Conservation (phyloP, 169 alveolate genomes). For the Plasmodium inui region DNA sequence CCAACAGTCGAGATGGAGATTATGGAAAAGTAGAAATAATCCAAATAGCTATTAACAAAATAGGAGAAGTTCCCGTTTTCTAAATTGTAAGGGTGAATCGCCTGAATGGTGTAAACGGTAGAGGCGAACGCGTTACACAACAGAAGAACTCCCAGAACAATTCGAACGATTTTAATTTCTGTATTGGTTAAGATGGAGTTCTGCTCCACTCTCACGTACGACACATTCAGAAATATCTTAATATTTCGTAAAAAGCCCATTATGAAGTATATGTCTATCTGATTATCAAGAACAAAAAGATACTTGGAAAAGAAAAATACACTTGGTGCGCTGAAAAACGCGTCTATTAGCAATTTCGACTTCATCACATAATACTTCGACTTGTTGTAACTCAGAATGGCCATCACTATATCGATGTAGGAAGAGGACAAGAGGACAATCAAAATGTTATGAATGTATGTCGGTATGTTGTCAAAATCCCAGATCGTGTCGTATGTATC, state of each 20-base stretch:
- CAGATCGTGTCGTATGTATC: slow-evolving; percentile 54
- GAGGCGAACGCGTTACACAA: slow-evolving; percentile 74
- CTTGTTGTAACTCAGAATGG: slow-evolving; percentile 56
- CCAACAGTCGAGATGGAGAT: slow-evolving; percentile 87
- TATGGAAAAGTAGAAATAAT: slow-evolving; percentile 82
- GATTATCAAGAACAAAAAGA: slow-evolving; percentile 48
- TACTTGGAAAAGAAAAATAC: slow-evolving; percentile 46
- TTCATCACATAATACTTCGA: slow-evolving; percentile 52
- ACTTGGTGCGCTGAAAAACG: slow-evolving; percentile 72
- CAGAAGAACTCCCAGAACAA: slow-evolving; percentile 59
- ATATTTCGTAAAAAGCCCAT: slow-evolving; percentile 60
- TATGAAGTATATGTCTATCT: slow-evolving; percentile 51
- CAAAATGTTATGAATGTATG: slow-evolving; percentile 56
- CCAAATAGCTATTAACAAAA: slow-evolving; percentile 58
- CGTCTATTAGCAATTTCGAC: slow-evolving; percentile 58
- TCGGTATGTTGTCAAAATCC: slow-evolving; percentile 55
- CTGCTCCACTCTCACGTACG: slow-evolving; percentile 59
- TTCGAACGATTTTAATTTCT: slow-evolving; percentile 66
- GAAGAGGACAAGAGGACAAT: slow-evolving; percentile 61
- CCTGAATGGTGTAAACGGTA: slow-evolving; percentile 63
- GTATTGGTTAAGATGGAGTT: slow-evolving; percentile 49
- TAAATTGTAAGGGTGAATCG: slow-evolving; percentile 62
- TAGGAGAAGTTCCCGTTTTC: slow-evolving; percentile 17
- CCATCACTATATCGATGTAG: slow-evolving; percentile 60
- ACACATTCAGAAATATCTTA: slow-evolving; percentile 64